These are phyloP conservation scores for Senna siamea DNA, from an alignment of 306 rosid genomes.

Conservation along the genomic window DNA sequence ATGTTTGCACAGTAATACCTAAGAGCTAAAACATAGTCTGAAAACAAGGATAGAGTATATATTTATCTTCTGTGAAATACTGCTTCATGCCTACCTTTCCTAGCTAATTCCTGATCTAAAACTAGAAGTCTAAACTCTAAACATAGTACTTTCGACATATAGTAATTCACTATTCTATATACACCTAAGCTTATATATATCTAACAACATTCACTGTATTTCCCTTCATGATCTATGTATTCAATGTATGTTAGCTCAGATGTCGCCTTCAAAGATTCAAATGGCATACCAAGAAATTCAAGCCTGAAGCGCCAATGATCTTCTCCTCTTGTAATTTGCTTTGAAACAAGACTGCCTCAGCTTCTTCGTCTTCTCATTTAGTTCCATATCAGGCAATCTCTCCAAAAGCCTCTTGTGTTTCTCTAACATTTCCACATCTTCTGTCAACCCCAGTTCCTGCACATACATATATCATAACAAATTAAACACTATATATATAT, in stretches of 20 bases:
- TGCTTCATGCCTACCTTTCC: too few species aligned
- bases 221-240: not conserved
- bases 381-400: conserved; percentile 58
- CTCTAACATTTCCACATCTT: conserved; percentile 64
- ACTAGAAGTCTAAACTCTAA: too few species aligned
- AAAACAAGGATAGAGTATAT: too few species aligned
- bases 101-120: too few species aligned
- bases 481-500: too few species aligned
- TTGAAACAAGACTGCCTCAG: conserved; percentile 81
- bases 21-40: too few species aligned
- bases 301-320: conserved; percentile 9
- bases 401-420: conserved; percentile 54
- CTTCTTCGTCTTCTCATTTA: conserved; percentile 60
- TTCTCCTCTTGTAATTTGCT: conserved; percentile 67
- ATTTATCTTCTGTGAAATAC: too few species aligned
- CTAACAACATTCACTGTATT: not conserved
- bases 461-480: not conserved
- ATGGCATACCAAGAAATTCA: too few species aligned
- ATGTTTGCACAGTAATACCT: too few species aligned
- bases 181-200: not conserved
- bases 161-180: not conserved
- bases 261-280: not conserved
- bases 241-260: not conserved
- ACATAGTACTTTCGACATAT: too few species aligned
- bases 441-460: conserved; percentile 68